Percentiles rank a stretch among this genome's conserved stretches.
phyloP scores from a whole-genome alignment of 805 yeast species.

The Candida manassasensis region DNA sequence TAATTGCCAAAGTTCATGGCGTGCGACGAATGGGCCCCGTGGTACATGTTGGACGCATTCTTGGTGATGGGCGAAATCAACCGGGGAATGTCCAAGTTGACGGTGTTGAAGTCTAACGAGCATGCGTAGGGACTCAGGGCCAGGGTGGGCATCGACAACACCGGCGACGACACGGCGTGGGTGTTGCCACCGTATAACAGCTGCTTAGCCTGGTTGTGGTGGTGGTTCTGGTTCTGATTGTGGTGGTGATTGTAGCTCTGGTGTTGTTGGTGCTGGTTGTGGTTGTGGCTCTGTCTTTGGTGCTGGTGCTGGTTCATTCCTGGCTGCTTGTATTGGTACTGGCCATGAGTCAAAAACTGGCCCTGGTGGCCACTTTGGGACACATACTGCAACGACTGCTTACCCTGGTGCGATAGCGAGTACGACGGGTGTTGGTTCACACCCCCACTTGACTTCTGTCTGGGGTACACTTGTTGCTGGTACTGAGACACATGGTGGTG shows the following conservation, averaged over 20 bases:
- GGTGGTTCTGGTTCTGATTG: slow-evolving; percentile 1
- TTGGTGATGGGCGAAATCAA: slow-evolving; percentile 1
- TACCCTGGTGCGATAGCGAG: too few species aligned
- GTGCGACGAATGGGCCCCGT: not conserved
- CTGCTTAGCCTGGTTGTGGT: slow-evolving; percentile 4
- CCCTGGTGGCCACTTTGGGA: too few species aligned
- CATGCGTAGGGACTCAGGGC: not conserved
- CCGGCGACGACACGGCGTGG: not conserved
- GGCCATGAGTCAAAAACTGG: too few species aligned
- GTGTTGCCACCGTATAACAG: not conserved
- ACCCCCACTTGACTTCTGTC: too few species aligned
- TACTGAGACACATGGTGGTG: too few species aligned
- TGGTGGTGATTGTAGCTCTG: slow-evolving; percentile 6
- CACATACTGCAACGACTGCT: too few species aligned
- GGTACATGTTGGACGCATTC: not conserved
- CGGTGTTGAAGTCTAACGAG: slow-evolving; percentile 1
- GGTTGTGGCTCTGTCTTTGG: slow-evolving; percentile 7
- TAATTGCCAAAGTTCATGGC: not conserved
- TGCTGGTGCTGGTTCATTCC: slow-evolving; percentile 7
- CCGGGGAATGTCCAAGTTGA: not conserved
- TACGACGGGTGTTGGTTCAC: too few species aligned
- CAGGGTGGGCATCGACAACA: not conserved
- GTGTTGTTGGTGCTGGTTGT: slow-evolving; percentile 10
- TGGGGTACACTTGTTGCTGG: too few species aligned
- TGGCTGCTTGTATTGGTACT: slow-evolving; percentile 8